Percentiles rank a stretch among this genome's conserved stretches.
phyloP scores from a whole-genome alignment of 2,329 filamentous ascomycete species.

The Ceratocystiopsis minuta region DNA sequence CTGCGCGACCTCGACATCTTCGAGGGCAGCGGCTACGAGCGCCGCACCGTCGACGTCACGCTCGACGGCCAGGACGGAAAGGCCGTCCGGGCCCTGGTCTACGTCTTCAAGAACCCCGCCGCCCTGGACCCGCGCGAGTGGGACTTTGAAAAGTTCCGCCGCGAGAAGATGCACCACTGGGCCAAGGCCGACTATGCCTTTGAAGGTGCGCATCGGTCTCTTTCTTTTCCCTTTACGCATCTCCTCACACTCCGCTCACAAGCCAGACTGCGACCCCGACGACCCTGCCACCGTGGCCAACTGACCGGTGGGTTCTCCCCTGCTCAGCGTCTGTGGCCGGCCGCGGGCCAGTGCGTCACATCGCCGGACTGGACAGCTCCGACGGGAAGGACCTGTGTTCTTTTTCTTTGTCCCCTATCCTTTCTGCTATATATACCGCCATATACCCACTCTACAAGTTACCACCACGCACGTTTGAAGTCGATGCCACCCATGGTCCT shows the following conservation, averaged over 20 bases:
- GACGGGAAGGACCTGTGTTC: too few species aligned
- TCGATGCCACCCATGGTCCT: too few species aligned
- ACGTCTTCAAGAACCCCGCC: slow-evolving; percentile 38
- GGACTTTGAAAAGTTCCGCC: slow-evolving; percentile 72
- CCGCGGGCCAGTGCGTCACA: too few species aligned
- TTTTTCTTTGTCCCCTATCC: too few species aligned
- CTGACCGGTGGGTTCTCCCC: neutral
- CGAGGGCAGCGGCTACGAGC: slow-evolving; percentile 58
- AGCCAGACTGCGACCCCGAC: slow-evolving; percentile 9
- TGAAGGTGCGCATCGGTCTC: slow-evolving; percentile 17
- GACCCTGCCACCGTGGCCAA: slow-evolving; percentile 8
- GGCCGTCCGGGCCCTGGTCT: slow-evolving; percentile 36
- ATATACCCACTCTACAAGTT: too few species aligned
- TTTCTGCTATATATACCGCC: too few species aligned
- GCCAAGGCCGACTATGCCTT: slow-evolving; percentile 31
- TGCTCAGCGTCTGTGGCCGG: too few species aligned
- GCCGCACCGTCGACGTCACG: slow-evolving; percentile 36
- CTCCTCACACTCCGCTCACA: neutral
- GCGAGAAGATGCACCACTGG: slow-evolving; percentile 47
- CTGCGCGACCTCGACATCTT: slow-evolving; percentile 61
- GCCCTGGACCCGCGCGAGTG: slow-evolving; percentile 58
- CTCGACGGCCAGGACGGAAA: slow-evolving; percentile 14
- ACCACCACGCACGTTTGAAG: too few species aligned
- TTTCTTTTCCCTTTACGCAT: neutral
- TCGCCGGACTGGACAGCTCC: too few species aligned